phyloP scores from a whole-genome alignment of 2,329 filamentous ascomycete genomes.

The Paraconiothyrium brasiliense region DNA sequence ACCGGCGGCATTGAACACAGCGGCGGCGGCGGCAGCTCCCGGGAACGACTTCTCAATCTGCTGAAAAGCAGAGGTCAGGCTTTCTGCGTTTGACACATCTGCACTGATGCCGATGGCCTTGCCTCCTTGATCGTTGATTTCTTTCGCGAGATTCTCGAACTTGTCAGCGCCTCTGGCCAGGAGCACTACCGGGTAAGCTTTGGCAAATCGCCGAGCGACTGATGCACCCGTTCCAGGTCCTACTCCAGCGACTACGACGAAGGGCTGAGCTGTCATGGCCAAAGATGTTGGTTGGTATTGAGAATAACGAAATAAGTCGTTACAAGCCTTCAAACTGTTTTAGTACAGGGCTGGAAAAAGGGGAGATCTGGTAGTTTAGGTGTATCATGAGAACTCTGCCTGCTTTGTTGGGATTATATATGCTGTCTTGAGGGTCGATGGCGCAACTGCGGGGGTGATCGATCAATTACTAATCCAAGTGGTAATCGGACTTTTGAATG shows the following conservation, averaged over 20 bases:
- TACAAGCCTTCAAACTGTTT: too few species aligned
- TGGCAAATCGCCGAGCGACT: slow-evolving; percentile 67
- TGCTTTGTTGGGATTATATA: neutral
- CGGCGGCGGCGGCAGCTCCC: slow-evolving; percentile 52
- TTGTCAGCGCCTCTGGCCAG: slow-evolving; percentile 74
- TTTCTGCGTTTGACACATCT: slow-evolving; percentile 66
- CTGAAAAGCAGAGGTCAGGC: slow-evolving; percentile 68
- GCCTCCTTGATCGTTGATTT: slow-evolving; percentile 74
- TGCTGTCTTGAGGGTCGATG: neutral
- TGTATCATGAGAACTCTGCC: neutral
- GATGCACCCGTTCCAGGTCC: slow-evolving; percentile 74
- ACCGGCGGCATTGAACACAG: slow-evolving; percentile 75
- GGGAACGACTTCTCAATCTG: slow-evolving; percentile 66
- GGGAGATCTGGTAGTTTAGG: neutral
- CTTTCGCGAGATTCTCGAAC: slow-evolving; percentile 71
- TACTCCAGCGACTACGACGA: slow-evolving; percentile 66
- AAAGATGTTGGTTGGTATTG: neutral
- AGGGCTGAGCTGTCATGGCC: neutral
- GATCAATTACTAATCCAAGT: neutral
- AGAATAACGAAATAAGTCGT: neutral
- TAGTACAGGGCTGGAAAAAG: too few species aligned
- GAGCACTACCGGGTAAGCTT: slow-evolving; percentile 75
- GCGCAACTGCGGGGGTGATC: neutral
- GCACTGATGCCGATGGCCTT: slow-evolving; percentile 74
- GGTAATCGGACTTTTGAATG: neutral